Base-by-base conservation (phyloP, 2,329 filamentous ascomycete genomes). In the Nemania sp. region DNA sequence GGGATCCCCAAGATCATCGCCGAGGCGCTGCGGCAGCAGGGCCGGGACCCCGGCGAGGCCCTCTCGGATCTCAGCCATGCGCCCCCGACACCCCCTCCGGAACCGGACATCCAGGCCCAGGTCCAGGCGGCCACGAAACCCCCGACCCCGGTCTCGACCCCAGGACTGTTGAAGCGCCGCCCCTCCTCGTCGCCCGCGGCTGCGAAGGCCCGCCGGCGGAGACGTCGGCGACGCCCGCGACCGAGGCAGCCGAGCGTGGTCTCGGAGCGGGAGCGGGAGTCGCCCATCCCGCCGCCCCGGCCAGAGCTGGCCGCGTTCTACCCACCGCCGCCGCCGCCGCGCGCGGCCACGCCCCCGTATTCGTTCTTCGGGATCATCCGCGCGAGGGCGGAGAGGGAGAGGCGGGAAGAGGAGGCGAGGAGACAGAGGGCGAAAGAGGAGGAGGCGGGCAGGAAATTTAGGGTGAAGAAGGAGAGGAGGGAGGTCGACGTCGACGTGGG, bases 111-210 rank as follows among this genome's bases (percentile, higher is more conserved):
- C 4, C 49, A 18, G 25, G 48, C 35, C n/a, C 35, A 50, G 35
- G 17, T 34, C 4, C 49, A 18, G 25, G 48, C 2, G 10, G 15
- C 6, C 10, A 11, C 21, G 20, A 60, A 37, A 29, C 10, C 39
- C 20, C 25, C 50, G 4, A 35, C 35, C 5, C 46, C 50, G 20
- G 25, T 7, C 25, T 7, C 25, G 25, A 29, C 4, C 7, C 7
- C 25, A 4, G 25, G 25, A 29, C 20, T 43, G 5, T 15, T 47
- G 15, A 57, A 57, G 45, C 61, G 61, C 2, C 39, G 54, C 9
- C 57, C 57, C 5, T 63, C 61, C 1, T 51, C 48, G 7, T 61
- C 61, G 11, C 61, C 61, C 7, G 61, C 54, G 1, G 42, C 57
- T 9, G 57, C 40, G 12, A 60, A 60, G 29, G 20, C 52, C 1